phyloP scores from a whole-genome alignment of 345 rosid genomes.

The Cochlearia excelsa region DNA sequence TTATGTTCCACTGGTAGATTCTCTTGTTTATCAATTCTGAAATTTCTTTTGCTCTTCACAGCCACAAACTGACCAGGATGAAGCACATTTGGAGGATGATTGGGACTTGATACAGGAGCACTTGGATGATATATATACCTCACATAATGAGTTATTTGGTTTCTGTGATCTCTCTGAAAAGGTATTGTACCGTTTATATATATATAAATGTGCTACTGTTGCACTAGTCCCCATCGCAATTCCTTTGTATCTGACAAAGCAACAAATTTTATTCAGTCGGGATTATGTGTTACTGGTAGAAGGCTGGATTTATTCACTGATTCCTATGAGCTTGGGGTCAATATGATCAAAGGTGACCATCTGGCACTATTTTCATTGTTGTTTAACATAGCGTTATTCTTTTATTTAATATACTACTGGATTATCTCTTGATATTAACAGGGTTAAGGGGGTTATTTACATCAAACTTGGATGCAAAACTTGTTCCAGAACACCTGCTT shows the following conservation, averaged over 20 bases:
- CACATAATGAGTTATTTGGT: constrained; percentile 78
- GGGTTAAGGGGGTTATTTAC: constrained; percentile 59
- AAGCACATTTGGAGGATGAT: constrained; percentile 57
- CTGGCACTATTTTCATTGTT: constrained; percentile 10
- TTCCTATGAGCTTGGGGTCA: constrained; percentile 70
- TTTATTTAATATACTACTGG: constrained; percentile 18
- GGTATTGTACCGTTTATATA: constrained; percentile 40
- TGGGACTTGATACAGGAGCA: constrained; percentile 67
- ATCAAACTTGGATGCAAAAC: constrained; percentile 68
- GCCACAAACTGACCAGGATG: constrained; percentile 46
- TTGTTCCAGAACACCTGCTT: constrained; percentile 79
- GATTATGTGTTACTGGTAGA: constrained; percentile 48
- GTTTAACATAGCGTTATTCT: not conserved
- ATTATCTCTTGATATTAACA: constrained; percentile 30
- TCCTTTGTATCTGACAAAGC: constrained; percentile 21
- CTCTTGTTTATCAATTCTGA: constrained; percentile 1
- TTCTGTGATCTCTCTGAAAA: constrained; percentile 53
- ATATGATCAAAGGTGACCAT: constrained; percentile 63
- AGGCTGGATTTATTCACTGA: constrained; percentile 58
- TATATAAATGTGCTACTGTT: constrained; percentile 15
- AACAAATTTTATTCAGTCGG: constrained; percentile 49
- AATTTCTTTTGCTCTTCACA: constrained; percentile 35
- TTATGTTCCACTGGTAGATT: constrained; percentile 10
- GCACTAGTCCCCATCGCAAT: constrained; percentile 11
- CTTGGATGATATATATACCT: constrained; percentile 47